Percentiles rank a stretch among this genome's conserved stretches.
Evolutionary conservation across 78 protist species (phyloP).

Genomic region (Dictyostelium capitatum): DNA sequence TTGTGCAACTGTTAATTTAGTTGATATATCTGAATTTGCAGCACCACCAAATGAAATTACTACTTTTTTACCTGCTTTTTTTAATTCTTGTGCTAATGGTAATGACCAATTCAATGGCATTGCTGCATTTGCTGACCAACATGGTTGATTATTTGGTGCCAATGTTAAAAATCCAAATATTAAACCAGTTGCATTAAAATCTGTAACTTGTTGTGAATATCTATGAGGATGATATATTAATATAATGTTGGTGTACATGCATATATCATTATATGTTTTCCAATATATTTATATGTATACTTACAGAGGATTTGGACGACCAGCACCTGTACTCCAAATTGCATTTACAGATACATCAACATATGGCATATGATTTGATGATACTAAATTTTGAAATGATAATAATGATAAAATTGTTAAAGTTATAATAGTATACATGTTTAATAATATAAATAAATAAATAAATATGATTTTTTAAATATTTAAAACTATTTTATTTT

Average conservation of each 20-base stretch:
- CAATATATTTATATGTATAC: no score
- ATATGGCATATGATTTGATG: not conserved
- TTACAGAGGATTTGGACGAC: no score
- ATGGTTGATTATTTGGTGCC: not conserved
- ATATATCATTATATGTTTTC: no score
- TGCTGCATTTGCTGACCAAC: conserved; percentile 13
- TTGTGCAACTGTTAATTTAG: not conserved
- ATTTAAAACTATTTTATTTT: no score
- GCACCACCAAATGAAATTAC: conserved; percentile 10
- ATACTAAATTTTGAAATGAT: no score
- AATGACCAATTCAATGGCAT: conserved; percentile 1
- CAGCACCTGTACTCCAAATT: not conserved
- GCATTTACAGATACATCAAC: not conserved
- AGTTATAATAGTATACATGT: no score
- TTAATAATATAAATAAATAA: no score
- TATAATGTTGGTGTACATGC: no score
- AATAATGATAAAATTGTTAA: no score
- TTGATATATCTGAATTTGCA: not conserved
- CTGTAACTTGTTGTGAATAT: not conserved
- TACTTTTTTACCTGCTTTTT: not conserved
- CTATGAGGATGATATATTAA: no score
- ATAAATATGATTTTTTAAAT: no score
- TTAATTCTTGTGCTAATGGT: not conserved
- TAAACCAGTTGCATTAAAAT: not conserved
- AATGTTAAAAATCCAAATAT: not conserved